A percentile compares a stretch with the other conserved stretches of the same genome.
These are phyloP conservation scores for Aureobasidium sp. DNA, from an alignment of 2,329 filamentous ascomycete species.

Conservation along the genomic window DNA sequence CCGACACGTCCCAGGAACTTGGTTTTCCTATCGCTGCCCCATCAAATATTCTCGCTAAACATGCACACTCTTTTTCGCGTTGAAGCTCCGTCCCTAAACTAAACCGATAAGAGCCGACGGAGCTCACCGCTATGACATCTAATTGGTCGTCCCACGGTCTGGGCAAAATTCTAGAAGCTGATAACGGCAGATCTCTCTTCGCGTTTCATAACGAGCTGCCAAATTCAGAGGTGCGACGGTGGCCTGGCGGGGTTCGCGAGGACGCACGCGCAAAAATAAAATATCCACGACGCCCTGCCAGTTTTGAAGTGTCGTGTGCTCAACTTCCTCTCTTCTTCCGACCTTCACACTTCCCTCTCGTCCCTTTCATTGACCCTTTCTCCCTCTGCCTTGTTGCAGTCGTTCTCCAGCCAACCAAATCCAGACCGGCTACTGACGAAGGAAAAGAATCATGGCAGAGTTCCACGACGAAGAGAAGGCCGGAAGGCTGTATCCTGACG, in stretches of 20 bases:
- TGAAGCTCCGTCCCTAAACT: not conserved
- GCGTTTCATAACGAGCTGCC: slow-evolving; percentile 11
- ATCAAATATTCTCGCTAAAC: not conserved
- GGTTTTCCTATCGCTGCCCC: not conserved
- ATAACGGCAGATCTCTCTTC: slow-evolving; percentile 10
- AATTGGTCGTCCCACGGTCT: not conserved
- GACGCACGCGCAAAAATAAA: slow-evolving; percentile 9
- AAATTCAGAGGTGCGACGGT: slow-evolving; percentile 5
- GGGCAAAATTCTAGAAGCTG: slow-evolving; percentile 4
- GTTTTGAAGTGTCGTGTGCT: slow-evolving; percentile 9
- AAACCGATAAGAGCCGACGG: slow-evolving; percentile 6
- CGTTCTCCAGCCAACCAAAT: not conserved
- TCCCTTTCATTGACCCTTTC: not conserved
- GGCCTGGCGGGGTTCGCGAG: slow-evolving; percentile 1
- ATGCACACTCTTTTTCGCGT: not conserved
- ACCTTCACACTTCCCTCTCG: not conserved
- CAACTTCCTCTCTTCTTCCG: slow-evolving; percentile 3
- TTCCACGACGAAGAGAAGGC: slow-evolving; percentile 7
- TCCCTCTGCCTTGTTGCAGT: slow-evolving; percentile 3
- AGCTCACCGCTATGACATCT: slow-evolving; percentile 1
- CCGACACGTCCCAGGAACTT: not conserved
- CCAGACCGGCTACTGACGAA: not conserved
- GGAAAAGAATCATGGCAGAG: slow-evolving; percentile 2
- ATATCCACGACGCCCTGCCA: not conserved
- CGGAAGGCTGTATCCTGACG: not conserved